These are phyloP conservation scores for Musa itinerans DNA, from an alignment of 176 grass and related monocot species.

Conservation along the genomic window DNA sequence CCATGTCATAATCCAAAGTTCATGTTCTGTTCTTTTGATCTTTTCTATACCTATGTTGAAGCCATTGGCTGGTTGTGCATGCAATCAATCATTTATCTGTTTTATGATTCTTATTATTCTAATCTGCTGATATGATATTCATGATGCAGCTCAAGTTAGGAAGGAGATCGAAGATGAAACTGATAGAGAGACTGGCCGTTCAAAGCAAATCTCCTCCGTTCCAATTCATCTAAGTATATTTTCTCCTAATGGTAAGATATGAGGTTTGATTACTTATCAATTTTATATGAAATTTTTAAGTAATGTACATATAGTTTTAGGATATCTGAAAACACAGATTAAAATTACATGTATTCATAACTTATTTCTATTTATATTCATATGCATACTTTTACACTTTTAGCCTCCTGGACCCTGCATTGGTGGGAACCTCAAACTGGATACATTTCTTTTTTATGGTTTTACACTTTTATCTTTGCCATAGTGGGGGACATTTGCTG, in stretches of 20 bases:
- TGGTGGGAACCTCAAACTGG: too few species aligned
- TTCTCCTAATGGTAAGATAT: slow-evolving; percentile 22
- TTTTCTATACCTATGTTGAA: too few species aligned
- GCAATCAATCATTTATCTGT: neutral
- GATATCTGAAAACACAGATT: neutral
- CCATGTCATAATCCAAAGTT: too few species aligned
- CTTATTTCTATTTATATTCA: neutral
- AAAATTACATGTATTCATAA: neutral
- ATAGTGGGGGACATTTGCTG: too few species aligned
- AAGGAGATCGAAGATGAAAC: slow-evolving; percentile 36
- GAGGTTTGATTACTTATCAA: neutral
- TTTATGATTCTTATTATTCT: slow-evolving; percentile 1
- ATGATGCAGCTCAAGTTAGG: slow-evolving; percentile 20
- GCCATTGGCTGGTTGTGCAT: neutral
- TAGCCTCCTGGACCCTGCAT: too few species aligned
- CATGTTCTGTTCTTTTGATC: too few species aligned
- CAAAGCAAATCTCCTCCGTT: slow-evolving; percentile 23
- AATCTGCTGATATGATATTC: neutral
- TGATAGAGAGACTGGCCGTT: slow-evolving; percentile 22
- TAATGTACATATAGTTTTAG: neutral
- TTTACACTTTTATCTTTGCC: neutral
- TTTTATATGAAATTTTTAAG: neutral
- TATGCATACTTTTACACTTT: too few species aligned
- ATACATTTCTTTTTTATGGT: too few species aligned
- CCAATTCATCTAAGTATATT: slow-evolving; percentile 32